These are phyloP conservation scores for Calocera cornea DNA, from an alignment of 768 basidiomycete species.

Conservation along the genomic window DNA sequence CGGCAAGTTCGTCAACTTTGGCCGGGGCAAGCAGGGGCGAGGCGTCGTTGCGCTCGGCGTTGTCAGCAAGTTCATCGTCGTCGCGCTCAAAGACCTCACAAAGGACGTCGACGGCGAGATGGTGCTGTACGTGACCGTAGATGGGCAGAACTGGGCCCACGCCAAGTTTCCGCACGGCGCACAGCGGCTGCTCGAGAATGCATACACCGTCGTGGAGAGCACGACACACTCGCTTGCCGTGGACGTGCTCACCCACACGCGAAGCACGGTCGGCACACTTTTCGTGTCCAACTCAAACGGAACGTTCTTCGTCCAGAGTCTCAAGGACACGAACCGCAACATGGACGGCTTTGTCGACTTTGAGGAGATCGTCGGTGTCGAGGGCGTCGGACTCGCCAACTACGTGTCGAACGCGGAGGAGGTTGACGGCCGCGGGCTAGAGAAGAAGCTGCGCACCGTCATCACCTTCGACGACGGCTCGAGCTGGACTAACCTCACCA, in stretches of 20 bases:
- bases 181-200: conserved; percentile 68
- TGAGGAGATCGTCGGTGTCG: conserved; percentile 72
- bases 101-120: conserved; percentile 50
- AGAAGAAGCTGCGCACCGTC: conserved; percentile 59
- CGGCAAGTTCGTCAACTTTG: conserved; percentile 60
- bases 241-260: conserved; percentile 63
- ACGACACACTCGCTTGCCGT: conserved; percentile 88
- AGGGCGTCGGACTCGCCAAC: conserved; percentile 87
- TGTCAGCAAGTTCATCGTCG: conserved; percentile 83
- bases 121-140: conserved; percentile 73
- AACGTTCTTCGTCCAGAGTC: conserved; percentile 81
- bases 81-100: conserved; percentile 63
- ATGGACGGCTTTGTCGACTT: conserved; percentile 81
- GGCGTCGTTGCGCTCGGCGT: conserved; percentile 91
- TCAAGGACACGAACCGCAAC: conserved; percentile 89
- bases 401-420: conserved; percentile 71
- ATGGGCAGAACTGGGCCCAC: conserved; percentile 72
- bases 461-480: conserved; percentile 84
- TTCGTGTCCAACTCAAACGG: conserved; percentile 96
- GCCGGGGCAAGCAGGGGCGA: conserved; percentile 63
- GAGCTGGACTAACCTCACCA: conserved; percentile 1
- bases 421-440: conserved; percentile 53
- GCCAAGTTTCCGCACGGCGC: conserved; percentile 88
- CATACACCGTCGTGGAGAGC: conserved; percentile 91
- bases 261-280: conserved; percentile 62